Evolutionary conservation across 2,329 filamentous ascomycete species (phyloP), one percentile per base, ranked within the genome.

Genomic region (Corynespora cassiicola): DNA sequence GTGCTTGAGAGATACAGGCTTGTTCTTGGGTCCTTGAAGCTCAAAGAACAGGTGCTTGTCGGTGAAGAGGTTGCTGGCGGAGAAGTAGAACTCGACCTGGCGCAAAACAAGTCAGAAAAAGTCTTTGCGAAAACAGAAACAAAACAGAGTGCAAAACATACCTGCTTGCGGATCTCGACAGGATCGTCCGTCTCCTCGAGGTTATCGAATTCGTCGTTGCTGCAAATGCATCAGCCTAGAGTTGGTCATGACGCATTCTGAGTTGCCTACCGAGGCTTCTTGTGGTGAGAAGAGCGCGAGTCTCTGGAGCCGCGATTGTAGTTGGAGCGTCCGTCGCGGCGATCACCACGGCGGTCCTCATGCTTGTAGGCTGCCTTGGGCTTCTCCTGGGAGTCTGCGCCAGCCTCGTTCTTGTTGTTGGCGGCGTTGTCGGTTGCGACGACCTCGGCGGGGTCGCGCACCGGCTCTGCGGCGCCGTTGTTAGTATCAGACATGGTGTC

Each of bases 1-100:
- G 46, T 85, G 80, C 61, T 85, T 84, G 54, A 99, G 77, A 15
- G 85, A 76, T 23, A 99, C 85, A 27, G 91, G 80, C 68, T 87
- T 86, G 77, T 96, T 96, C 60, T 86, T 79, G 50, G 81, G 76
- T 40, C 92, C 92, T 24, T 85, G 86, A 38, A 89, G 87, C 60
- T 85, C 78, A 49, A 83, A 78, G 75, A 90, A 88, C 55, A 99
- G 80, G 75, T 89, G 95, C 68, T 90, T 87, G 72, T 99, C 95
- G 60, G 83, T 84, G 34, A 87, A 86, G 23, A 99, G 82, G 72
- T 96, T 96, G 61, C 86, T 88, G 69, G 95, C 88, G 60, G 88
- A 88, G 72, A 96, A 95, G 79, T 96, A 96, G 71, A 96, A 96
- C 67, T 96, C 90, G 57, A 96, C 88, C 87, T 95, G 54, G 19